Conservation (phyloP, 2,329 filamentous ascomycete species). For the Geoglossum cookeanum region DNA sequence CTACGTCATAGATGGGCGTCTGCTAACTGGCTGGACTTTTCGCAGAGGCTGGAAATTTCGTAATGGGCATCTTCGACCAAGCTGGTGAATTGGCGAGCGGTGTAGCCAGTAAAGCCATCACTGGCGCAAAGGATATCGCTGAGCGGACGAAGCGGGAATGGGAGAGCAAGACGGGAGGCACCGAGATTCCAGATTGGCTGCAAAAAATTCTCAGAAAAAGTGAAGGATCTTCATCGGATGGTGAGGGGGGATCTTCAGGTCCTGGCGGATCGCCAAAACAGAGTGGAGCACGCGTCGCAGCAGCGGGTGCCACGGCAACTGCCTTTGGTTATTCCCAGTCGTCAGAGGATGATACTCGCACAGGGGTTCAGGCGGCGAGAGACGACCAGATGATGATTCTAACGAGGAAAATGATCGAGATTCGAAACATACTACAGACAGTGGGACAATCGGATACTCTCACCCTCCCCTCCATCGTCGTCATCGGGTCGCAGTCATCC, state of each 20-base stretch:
- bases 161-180: constrained; percentile 62
- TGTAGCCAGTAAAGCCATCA: constrained; percentile 51
- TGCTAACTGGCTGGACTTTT: constrained; percentile 1
- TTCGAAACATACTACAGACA: constrained; percentile 73
- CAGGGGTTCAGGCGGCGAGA: constrained; percentile 46
- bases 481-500: constrained; percentile 94
- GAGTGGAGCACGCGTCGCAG: constrained; percentile 41
- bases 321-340: constrained; percentile 63
- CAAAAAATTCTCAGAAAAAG: constrained; percentile 48
- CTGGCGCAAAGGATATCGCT: constrained; percentile 53
- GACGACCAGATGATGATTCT: constrained; percentile 99
- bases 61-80: constrained; percentile 53
- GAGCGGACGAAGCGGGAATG: constrained; percentile 65
- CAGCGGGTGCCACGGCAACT: constrained; percentile 49
- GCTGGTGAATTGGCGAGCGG: constrained; percentile 46
- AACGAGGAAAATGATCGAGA: constrained; percentile 99
- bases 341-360: constrained; percentile 40
- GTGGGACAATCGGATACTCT: constrained; percentile 82
- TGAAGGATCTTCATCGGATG: constrained; percentile 35
- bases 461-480: constrained; percentile 90
- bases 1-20: neutral
- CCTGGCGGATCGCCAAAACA: constrained; percentile 29
- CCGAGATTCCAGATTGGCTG: constrained; percentile 60
- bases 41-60: constrained; percentile 55
- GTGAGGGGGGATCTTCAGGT: constrained; percentile 26